Base-by-base conservation (phyloP, 2,329 filamentous ascomycete species). In the Alternaria burnsii region DNA sequence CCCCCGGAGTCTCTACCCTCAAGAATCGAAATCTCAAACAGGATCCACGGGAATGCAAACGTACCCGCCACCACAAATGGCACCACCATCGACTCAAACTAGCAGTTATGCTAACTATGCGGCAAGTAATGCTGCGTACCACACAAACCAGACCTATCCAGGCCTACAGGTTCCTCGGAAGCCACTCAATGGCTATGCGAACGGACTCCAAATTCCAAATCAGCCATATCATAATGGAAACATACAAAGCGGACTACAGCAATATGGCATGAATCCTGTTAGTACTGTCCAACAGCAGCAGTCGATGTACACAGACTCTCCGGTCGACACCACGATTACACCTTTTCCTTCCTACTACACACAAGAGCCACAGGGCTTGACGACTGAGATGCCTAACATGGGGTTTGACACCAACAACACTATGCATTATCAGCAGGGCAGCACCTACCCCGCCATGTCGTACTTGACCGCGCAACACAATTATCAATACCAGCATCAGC, bases 21-120 rank as follows among this genome's bases (percentile, higher is more conserved):
- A 68, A 10, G 70, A 76, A 16, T 4, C 30, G 18, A 65, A 69
- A 43, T 32, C 69, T 7, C 70, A 70, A 18, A 53, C 55, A 42
- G 65, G 67, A 22, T 64, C 76, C 14, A 69, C 58, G 50, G 66
- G 61, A 6, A 79, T 78, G 74, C 76, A 79, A 47, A 77, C 76
- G 2, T 80, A 79, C 54, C 77, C 76, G 20, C 77, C 77, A 44
- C 76, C 76, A 32, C 77, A 79, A 42, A 68, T 76, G 62, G 63
- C 72, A 51, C 67, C 63, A 2, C 68, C 69, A 51, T 56, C 61
- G 16, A 55, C 55, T 16, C 73, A 70, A 28, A 46, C 52, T 22
- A 72, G 64, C 48, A 59, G 52, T 2, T 76, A 72, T 60, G 55
- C 65, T 16, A 70, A 63, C 20, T 76, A 68, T 54, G 58, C 55